Evolutionary conservation across 2,329 filamentous ascomycete species (phyloP).

Genomic region (Arthrinium puccinioides): DNA sequence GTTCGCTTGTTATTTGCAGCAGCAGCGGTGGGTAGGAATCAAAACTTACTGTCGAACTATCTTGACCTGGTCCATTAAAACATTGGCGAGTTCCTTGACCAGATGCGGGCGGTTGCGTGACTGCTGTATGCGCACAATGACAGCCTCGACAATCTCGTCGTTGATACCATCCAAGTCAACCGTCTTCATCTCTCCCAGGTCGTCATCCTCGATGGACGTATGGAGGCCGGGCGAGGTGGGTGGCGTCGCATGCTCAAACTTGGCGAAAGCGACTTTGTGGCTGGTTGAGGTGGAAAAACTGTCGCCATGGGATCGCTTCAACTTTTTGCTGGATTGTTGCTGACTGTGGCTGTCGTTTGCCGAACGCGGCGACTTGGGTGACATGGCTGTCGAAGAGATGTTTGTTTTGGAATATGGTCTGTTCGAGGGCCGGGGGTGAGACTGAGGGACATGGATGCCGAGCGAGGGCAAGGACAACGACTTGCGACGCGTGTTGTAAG

Average conservation of each 20-base stretch:
- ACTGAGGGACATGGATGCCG: conserved; percentile 75
- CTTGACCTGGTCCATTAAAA: conserved; percentile 68
- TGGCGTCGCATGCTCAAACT: conserved; percentile 63
- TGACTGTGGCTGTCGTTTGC: conserved; percentile 21
- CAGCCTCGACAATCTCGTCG: conserved; percentile 90
- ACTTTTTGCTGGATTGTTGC: conserved; percentile 51
- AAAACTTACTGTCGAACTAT: conserved; percentile 83
- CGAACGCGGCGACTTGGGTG: conserved; percentile 22
- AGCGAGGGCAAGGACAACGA: conserved; percentile 87
- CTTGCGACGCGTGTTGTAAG: conserved; percentile 95
- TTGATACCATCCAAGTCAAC: conserved; percentile 80
- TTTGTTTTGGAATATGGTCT: conserved; percentile 11
- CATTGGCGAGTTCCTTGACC: conserved; percentile 83
- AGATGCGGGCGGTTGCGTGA: conserved; percentile 89
- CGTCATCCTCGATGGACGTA: conserved; percentile 31
- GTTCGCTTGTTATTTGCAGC: too few relatives aligned
- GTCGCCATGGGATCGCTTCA: conserved; percentile 68
- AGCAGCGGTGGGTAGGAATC: conserved; percentile 6
- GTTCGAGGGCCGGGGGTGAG: conserved; percentile 33
- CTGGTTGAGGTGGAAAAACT: conserved; percentile 20
- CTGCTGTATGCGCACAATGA: conserved; percentile 80
- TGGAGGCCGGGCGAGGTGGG: conserved; percentile 61
- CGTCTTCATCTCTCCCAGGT: conserved; percentile 31
- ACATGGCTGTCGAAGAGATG: conserved; percentile 14
- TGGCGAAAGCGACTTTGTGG: conserved; percentile 26